Base-by-base conservation (phyloP, 108 stramenopile species). In the Asterionellopsis glacialis region DNA sequence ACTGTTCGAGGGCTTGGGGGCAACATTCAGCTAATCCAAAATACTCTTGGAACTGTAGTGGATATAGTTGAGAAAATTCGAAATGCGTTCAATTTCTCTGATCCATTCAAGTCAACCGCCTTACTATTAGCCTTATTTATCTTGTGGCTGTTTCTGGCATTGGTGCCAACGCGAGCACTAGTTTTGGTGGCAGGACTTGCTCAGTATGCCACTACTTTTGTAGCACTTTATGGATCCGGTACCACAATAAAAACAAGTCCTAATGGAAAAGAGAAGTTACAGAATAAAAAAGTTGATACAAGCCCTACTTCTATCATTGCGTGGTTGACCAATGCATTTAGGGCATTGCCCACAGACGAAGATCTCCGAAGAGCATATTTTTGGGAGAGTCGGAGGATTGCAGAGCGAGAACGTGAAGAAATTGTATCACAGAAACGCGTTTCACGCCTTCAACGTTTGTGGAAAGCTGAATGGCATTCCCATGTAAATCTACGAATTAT, bases 11-110 rank as follows among this genome's bases (percentile, higher is more conserved):
- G 82, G 65, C 68, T 93, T 15, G 79, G 81, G 4, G 85, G 81
- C 3, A 81, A 64, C 12, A 49, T 93, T 44, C 86, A 83, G 62
- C 18, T 52, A 14, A 66, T 81, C 3, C 83, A 85, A 51, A 93
- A 90, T 51, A 67, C 74, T 44, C 49, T 93, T 9, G 79, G 85
- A 41, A 54, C 50, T 25, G 78, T 84, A 22, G 67, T 93, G 10
- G 85, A 93, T 55, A 61, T 61, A 22, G 63, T 93, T 43, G 92
- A 90, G 65, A 75, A 54, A 11, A 21, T 73, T 16, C 56, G 81
- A 23, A 93, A 93, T 67, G 57, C 76, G 9, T 86, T 93, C 53
- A 93, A 86, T 55, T 93, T 90, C 55, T 80, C 92, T 48, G 81
- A 82, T 47, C 81, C 81, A 18, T 70, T 58, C 66, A 76, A 76